These are phyloP conservation scores for Paraphaeosphaeria minitans DNA, from an alignment of 2,329 filamentous ascomycete species.

Conservation along the genomic window DNA sequence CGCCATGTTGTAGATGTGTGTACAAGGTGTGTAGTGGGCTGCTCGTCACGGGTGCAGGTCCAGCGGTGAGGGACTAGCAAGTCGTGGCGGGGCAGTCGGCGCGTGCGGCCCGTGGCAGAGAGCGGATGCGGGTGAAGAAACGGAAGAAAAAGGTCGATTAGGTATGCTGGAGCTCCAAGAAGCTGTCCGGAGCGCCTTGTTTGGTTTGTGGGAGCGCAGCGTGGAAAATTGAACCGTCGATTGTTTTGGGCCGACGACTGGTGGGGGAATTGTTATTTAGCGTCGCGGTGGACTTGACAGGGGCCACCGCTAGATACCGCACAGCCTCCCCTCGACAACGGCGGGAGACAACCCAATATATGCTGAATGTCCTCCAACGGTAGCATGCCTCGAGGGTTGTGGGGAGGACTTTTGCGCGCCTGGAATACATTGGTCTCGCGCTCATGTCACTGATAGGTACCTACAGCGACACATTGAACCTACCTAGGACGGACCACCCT, in stretches of 20 bases:
- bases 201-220: conserved; percentile 1
- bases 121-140: neutral
- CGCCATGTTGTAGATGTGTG: conserved; percentile 66
- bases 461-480: neutral
- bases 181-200: conserved; percentile 4
- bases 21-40: conserved; percentile 18
- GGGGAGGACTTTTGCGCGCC: neutral
- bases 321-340: neutral
- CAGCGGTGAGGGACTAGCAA: conserved; percentile 5
- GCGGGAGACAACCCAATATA: no score
- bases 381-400: no score
- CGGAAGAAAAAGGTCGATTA: neutral
- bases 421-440: no score
- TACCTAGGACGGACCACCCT: neutral
- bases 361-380: no score
- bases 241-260: conserved; percentile 8
- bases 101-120: neutral
- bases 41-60: neutral
- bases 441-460: no score
- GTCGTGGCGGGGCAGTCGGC: conserved; percentile 7
- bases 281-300: conserved; percentile 6
- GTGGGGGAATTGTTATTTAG: conserved; percentile 10
- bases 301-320: neutral
- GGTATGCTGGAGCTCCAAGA: neutral
- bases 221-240: conserved; percentile 4